Percentiles rank a stretch among this genome's conserved stretches.
These are phyloP conservation scores for Penicillium taxi DNA, from an alignment of 495 filamentous ascomycete species.

Conservation along the genomic window DNA sequence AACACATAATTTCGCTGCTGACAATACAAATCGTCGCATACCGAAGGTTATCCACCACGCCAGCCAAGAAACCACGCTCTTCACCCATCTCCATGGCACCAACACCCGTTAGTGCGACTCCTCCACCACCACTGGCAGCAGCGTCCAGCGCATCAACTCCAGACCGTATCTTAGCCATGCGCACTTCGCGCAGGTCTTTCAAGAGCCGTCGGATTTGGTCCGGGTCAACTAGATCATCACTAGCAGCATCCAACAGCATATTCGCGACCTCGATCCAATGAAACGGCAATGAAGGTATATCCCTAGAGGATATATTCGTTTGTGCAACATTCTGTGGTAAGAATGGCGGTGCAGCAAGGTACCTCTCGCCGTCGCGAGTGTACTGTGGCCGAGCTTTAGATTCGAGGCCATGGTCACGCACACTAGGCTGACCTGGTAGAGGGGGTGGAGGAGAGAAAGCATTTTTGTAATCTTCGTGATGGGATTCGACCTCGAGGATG, in stretches of 20 bases:
- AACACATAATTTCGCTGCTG: not conserved
- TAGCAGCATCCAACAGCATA: constrained; percentile 72
- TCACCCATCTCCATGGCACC: constrained; percentile 89
- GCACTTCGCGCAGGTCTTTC: constrained; percentile 76
- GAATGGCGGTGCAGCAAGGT: constrained; percentile 36
- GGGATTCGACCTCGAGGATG: constrained; percentile 75
- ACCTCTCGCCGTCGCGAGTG: constrained; percentile 35
- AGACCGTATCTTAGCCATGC: constrained; percentile 79
- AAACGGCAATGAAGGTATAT: constrained; percentile 65
- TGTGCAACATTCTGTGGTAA: constrained; percentile 36
- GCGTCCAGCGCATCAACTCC: constrained; percentile 64
- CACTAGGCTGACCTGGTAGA: constrained; percentile 41
- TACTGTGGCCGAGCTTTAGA: constrained; percentile 28
- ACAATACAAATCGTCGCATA: constrained; percentile 16
- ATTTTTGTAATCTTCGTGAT: constrained; percentile 44
- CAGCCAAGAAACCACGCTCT: constrained; percentile 71
- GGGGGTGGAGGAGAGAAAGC: constrained; percentile 70
- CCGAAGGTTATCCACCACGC: constrained; percentile 82
- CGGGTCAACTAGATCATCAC: constrained; percentile 73
- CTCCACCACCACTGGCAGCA: constrained; percentile 50
- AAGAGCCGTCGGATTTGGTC: constrained; percentile 68
- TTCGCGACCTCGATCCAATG: constrained; percentile 90
- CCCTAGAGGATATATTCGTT: constrained; percentile 13
- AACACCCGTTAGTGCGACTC: constrained; percentile 71
- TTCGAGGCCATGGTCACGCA: constrained; percentile 24